Evolutionary conservation across 2,329 filamentous ascomycete genomes (phyloP).

Genomic region (Fusarium aywerte): DNA sequence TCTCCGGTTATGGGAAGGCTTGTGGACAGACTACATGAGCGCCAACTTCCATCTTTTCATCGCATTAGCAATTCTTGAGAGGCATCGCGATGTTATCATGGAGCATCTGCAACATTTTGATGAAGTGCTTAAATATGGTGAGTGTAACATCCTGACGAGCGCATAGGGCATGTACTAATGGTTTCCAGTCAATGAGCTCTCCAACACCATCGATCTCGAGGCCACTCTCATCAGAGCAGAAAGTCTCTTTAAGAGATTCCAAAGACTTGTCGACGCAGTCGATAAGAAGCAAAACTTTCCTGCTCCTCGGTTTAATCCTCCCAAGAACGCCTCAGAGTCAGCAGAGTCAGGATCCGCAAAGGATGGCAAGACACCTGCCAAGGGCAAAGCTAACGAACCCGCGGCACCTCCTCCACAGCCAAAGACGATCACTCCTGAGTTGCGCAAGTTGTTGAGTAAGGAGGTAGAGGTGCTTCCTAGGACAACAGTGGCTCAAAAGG

Average conservation of each 20-base stretch:
- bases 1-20: constrained; percentile 85
- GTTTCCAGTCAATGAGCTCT: constrained; percentile 86
- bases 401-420: constrained; percentile 48
- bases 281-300: constrained; percentile 94
- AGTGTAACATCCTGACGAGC: constrained; percentile 46
- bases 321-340: constrained; percentile 31
- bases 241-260: constrained; percentile 86
- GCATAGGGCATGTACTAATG: constrained; percentile 28
- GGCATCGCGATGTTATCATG: constrained; percentile 97
- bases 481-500: constrained; percentile 50
- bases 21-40: constrained; percentile 93
- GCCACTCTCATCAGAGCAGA: constrained; percentile 89
- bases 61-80: constrained; percentile 92
- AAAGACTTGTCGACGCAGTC: constrained; percentile 87
- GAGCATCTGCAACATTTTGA: constrained; percentile 93
- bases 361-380: constrained; percentile 39
- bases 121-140: constrained; percentile 95
- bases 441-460: constrained; percentile 64
- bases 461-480: constrained; percentile 58
- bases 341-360: constrained; percentile 14
- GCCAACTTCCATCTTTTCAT: constrained; percentile 95
- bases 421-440: constrained; percentile 67
- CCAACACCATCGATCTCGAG: constrained; percentile 89
- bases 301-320: constrained; percentile 52
- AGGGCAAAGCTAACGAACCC: constrained; percentile 54